Percentiles rank a stretch among this genome's conserved stretches.
Evolutionary conservation across 805 yeast species (phyloP).

Genomic region (Phaffomyces opuntiae): DNA sequence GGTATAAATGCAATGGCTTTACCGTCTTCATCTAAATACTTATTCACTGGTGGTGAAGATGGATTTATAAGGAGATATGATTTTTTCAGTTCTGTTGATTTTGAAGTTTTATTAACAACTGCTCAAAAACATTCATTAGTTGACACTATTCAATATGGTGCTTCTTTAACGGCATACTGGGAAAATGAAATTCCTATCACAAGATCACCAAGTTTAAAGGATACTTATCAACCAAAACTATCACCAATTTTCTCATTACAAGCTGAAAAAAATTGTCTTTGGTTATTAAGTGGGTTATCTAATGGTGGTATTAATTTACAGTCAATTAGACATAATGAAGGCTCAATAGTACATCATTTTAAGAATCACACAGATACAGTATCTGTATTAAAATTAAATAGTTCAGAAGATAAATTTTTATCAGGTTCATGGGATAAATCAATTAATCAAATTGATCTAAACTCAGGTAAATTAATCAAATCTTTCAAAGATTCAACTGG

Average conservation of each 20-base stretch:
- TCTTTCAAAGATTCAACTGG: slow-evolving; percentile 57
- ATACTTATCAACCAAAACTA: slow-evolving; percentile 43
- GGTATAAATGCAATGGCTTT: slow-evolving; percentile 74
- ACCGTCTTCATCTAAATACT: slow-evolving; percentile 75
- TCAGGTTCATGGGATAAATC: slow-evolving; percentile 91
- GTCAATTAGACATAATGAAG: slow-evolving; percentile 77
- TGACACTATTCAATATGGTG: slow-evolving; percentile 80
- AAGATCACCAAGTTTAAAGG: slow-evolving; percentile 31
- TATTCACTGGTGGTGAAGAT: slow-evolving; percentile 93
- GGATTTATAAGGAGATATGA: slow-evolving; percentile 90
- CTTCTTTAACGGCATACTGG: slow-evolving; percentile 82
- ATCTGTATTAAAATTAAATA: slow-evolving; percentile 59
- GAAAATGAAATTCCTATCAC: slow-evolving; percentile 87
- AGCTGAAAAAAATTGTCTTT: slow-evolving; percentile 72
- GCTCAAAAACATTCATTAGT: slow-evolving; percentile 86
- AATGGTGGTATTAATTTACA: slow-evolving; percentile 86
- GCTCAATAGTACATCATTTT: slow-evolving; percentile 72
- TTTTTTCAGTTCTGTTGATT: slow-evolving; percentile 77
- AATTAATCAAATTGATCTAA: slow-evolving; percentile 78
- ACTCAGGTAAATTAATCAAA: slow-evolving; percentile 51
- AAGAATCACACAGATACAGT: slow-evolving; percentile 67
- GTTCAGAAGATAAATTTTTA: slow-evolving; percentile 53
- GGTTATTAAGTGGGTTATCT: slow-evolving; percentile 77
- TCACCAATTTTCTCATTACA: slow-evolving; percentile 88
- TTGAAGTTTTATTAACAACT: slow-evolving; percentile 79